Conservation (phyloP, 805 yeast species). For the Cyberlindnera japonica region DNA sequence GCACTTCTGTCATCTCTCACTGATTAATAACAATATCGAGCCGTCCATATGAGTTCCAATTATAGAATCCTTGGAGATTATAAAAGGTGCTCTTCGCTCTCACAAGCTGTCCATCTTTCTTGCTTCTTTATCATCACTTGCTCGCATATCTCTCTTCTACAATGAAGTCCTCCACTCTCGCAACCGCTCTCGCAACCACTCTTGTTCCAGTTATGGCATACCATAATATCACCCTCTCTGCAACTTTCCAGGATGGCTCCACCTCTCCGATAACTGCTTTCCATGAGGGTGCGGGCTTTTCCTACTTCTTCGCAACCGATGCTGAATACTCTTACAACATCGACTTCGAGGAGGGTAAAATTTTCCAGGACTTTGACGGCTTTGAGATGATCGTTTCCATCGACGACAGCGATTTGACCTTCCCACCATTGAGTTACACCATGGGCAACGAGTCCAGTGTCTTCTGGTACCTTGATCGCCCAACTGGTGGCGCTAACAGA, state of each 20-base stretch:
- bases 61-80: too few relatives aligned
- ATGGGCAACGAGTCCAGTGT: conserved; percentile 2
- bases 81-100: too few relatives aligned
- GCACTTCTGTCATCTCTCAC: too few relatives aligned
- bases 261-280: conserved; percentile 11
- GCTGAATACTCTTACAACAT: neutral
- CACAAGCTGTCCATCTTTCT: too few relatives aligned
- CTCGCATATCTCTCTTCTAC: neutral
- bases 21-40: too few relatives aligned
- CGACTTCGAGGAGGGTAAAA: neutral
- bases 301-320: conserved; percentile 7
- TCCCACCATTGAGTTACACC: conserved; percentile 11
- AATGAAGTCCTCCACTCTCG: conserved; percentile 7
- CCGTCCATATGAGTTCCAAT: too few relatives aligned
- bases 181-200: neutral
- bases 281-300: conserved; percentile 24
- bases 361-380: neutral
- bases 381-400: conserved; percentile 2
- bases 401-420: neutral
- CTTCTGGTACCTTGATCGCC: conserved; percentile 8
- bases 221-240: conserved; percentile 5
- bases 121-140: neutral
- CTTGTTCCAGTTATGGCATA: neutral
- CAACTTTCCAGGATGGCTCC: conserved; percentile 3
- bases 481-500: conserved; percentile 3